Evolutionary conservation across 1,284 basidiomycete genomes (phyloP).

Genomic region (Xanthoconium separans): DNA sequence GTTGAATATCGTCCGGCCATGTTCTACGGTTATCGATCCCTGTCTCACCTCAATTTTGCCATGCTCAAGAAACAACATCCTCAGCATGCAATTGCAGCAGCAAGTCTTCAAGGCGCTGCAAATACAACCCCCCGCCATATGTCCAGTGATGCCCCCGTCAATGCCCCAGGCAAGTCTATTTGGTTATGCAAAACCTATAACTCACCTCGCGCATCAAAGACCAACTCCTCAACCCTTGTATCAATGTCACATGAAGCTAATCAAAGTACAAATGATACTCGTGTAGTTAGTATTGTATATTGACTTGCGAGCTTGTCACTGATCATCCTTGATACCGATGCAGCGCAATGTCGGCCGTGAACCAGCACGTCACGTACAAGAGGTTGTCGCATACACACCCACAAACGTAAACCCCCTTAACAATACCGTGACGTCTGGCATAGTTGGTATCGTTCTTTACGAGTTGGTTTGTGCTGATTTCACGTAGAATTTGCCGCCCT

Average conservation of each 20-base stretch:
- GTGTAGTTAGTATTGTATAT: not conserved
- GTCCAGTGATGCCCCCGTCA: not conserved
- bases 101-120: not conserved
- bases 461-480: conserved; percentile 1
- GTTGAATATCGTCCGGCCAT: conserved; percentile 12
- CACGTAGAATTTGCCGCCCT: not conserved
- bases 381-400: not conserved
- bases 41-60: not conserved
- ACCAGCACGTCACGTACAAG: not conserved
- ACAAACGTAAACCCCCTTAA: not conserved
- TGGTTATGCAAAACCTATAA: not conserved
- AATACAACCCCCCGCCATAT: not conserved
- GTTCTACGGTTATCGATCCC: conserved; percentile 1
- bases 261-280: not conserved
- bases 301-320: not conserved
- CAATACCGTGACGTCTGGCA: not conserved
- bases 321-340: conserved; percentile 3
- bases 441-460: too few species aligned
- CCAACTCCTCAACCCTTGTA: not conserved
- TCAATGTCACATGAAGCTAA: not conserved
- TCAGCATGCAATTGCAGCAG: conserved; percentile 10
- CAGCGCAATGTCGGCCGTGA: not conserved
- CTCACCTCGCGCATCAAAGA: conserved; percentile 1
- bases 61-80: not conserved
- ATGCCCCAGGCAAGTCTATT: not conserved